Evolutionary conservation across 768 basidiomycete genomes (phyloP).

Genomic region (Chalciporus piperatus): DNA sequence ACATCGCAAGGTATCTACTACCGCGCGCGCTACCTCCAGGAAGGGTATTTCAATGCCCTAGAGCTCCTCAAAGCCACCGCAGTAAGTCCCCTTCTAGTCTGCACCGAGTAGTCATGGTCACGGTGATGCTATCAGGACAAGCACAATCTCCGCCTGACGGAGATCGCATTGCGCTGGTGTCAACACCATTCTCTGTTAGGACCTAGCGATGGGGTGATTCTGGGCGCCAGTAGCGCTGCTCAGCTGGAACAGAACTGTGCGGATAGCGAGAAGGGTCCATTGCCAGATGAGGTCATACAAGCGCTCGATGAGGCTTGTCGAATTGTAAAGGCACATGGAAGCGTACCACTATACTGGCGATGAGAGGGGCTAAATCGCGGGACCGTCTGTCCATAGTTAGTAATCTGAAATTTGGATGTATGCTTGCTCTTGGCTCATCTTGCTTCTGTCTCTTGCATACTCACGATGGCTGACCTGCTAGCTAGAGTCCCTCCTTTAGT

Average conservation of each 20-base stretch:
- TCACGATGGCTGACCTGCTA: conserved; percentile 8
- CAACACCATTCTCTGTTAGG: conserved; percentile 12
- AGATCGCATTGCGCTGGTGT: not conserved
- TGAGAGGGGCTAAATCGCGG: not conserved
- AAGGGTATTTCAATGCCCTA: not conserved
- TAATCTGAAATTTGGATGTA: not conserved
- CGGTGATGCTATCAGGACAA: not conserved
- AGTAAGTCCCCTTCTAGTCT: not conserved
- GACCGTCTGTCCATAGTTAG: not conserved
- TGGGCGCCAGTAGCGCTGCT: conserved; percentile 33
- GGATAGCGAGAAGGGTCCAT: conserved; percentile 41
- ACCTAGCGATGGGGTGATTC: conserved; percentile 33
- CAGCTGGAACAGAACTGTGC: conserved; percentile 33
- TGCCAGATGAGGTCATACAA: conserved; percentile 36
- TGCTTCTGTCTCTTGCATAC: not conserved
- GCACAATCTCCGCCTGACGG: not conserved
- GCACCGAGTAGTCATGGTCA: not conserved
- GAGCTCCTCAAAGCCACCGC: not conserved
- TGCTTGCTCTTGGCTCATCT: not conserved
- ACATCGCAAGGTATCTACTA: not conserved
- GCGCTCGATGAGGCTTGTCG: not conserved
- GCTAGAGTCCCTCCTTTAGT: conserved; percentile 29
- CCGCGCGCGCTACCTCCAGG: not conserved
- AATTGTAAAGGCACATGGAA: not conserved
- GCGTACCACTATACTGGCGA: not conserved